Evolutionary conservation across 2,329 filamentous ascomycete genomes (phyloP), one percentile per base, ranked within the genome.

Genomic region (Fusarium albidum): DNA sequence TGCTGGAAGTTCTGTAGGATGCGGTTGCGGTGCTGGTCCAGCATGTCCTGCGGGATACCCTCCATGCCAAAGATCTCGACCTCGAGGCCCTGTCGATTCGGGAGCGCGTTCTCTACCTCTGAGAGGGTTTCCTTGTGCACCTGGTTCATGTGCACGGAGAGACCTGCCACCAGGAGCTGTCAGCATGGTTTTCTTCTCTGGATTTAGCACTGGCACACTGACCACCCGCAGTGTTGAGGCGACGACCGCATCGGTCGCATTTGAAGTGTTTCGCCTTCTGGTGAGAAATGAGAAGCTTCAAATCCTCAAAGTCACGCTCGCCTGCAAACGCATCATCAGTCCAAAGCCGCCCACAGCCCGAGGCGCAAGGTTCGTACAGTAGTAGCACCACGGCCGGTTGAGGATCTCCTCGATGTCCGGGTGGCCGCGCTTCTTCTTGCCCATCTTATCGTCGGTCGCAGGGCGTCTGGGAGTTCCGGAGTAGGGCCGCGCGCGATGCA

Each of bases 181-280:
- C 18, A 67, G 56, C 49, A 38, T 26, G 25, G n/a, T 26, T 27
- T 28, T 26, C 32, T 9, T 11, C 5, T 9, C 21, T 8, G 10
- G 13, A 28, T 38, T 26, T 25, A 32, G 33, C 13, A 12, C 14
- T 21, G 31, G 26, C 9, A 28, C 7, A 56, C 84, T 69, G 75
- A 96, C 92, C 95, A 83, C 95, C 95, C 34, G 93, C 93, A 2
- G 95, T 99, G 71, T 96, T 97, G 49, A 99, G 77, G 64, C 93
- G 84, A 61, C 95, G 86, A 46, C 88, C 88, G 73, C 95, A 99
- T 77, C 89, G 81, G 67, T 96, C 91, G 77, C 95, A 99, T 76
- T 96, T 97, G 82, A 96, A 98, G 75, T 99, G 95, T 77, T 98
- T 98, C n/a, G 94, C 93, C 73, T 97, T 98, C 71, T 98, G 95